A percentile compares a stretch with the other conserved stretches of the same genome.
Evolutionary conservation across 23 red algal species (phyloP).

Genomic region (Gracilaria vermiculophylla): DNA sequence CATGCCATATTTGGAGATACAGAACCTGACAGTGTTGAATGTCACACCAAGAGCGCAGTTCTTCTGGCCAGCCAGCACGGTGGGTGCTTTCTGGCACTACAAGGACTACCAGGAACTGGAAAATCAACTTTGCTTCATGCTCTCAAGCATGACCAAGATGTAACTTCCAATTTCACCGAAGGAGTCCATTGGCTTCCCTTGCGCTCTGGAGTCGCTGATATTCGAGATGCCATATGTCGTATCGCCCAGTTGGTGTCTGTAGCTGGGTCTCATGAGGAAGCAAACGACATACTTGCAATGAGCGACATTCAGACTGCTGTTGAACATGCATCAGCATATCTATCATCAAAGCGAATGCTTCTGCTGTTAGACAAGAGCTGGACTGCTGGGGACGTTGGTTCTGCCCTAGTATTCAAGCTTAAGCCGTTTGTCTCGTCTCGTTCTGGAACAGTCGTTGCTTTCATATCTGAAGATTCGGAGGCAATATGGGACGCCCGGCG

Average conservation of each 20-base stretch:
- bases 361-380: conserved; percentile 15
- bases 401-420: not conserved
- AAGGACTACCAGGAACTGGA: not conserved
- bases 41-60: not conserved
- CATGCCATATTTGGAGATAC: not conserved
- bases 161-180: not conserved
- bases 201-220: not conserved
- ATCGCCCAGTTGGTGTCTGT: not conserved
- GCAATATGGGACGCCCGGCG: conserved; percentile 14
- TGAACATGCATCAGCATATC: not conserved
- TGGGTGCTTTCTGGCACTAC: not conserved
- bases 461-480: conserved; percentile 3
- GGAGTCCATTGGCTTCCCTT: conserved; percentile 1
- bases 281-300: not conserved
- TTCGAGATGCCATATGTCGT: not conserved
- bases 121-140: conserved; percentile 5
- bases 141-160: not conserved
- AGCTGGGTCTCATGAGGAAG: not conserved
- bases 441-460: not conserved
- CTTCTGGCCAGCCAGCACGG: not conserved
- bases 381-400: conserved; percentile 11
- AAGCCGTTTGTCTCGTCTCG: not conserved
- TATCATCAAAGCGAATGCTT: not conserved
- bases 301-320: conserved; percentile 13
- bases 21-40: conserved; percentile 1